A percentile compares a stretch with the other conserved stretches of the same genome.
These are phyloP conservation scores for Apiospora kogelbergensis DNA, from an alignment of 2,329 filamentous ascomycete species.

Conservation along the genomic window DNA sequence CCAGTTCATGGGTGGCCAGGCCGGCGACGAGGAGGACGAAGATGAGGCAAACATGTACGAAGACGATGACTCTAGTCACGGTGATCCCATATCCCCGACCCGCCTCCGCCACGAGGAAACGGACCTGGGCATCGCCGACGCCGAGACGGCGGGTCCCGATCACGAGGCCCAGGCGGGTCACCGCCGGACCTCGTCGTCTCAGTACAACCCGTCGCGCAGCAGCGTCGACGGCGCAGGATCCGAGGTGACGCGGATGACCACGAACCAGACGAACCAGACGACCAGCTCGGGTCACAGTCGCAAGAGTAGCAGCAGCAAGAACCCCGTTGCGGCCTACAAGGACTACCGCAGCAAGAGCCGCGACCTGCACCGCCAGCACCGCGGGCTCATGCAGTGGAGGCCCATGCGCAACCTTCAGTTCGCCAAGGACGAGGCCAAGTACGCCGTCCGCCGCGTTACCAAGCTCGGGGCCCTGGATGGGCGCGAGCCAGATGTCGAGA, in stretches of 20 bases:
- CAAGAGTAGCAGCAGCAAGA: conserved; percentile 41
- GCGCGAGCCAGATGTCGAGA: conserved; percentile 85
- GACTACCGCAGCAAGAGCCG: conserved; percentile 68
- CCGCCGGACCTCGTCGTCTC: not conserved
- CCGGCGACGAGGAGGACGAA: conserved; percentile 30
- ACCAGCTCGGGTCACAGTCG: not conserved
- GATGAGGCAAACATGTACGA: conserved; percentile 39
- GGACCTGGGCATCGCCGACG: conserved; percentile 39
- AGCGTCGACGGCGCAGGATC: conserved; percentile 7
- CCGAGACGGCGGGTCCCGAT: conserved; percentile 30
- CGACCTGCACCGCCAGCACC: conserved; percentile 79
- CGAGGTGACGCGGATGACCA: conserved; percentile 22
- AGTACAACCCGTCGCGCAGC: conserved; percentile 1
- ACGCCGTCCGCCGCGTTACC: conserved; percentile 72
- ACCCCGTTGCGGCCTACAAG: conserved; percentile 58
- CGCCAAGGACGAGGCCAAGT: conserved; percentile 83
- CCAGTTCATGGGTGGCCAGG: conserved; percentile 38
- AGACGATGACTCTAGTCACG: conserved; percentile 24
- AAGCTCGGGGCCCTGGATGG: conserved; percentile 77
- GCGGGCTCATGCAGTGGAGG: conserved; percentile 93
- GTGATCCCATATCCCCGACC: conserved; percentile 16
- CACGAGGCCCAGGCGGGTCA: not conserved
- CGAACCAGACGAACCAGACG: conserved; percentile 8
- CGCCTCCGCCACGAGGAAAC: conserved; percentile 24
- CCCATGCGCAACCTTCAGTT: conserved; percentile 84